Conservation (phyloP, 2,329 filamentous ascomycete species). For the Hortaea werneckii region DNA sequence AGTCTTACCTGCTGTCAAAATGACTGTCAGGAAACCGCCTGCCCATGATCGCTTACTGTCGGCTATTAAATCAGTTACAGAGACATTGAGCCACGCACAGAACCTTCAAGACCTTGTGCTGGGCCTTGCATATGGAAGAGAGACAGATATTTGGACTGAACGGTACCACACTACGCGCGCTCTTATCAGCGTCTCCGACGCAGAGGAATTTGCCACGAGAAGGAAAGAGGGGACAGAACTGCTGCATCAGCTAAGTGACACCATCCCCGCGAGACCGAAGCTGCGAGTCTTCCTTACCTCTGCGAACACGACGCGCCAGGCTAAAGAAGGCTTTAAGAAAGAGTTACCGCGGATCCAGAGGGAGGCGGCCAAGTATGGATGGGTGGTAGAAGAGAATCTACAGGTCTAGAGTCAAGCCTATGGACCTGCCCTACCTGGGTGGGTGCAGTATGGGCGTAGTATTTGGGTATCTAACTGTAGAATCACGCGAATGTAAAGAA, state of each 20-base stretch:
- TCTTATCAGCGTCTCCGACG: slow-evolving; percentile 6
- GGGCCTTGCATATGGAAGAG: slow-evolving; percentile 8
- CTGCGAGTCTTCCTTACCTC: slow-evolving; percentile 2
- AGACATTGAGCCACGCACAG: background rate
- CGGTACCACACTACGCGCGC: slow-evolving; percentile 5
- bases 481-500: background rate
- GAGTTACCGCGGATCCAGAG: slow-evolving; percentile 3
- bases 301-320: slow-evolving; percentile 4
- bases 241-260: slow-evolving; percentile 5
- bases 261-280: slow-evolving; percentile 1
- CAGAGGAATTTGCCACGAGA: slow-evolving; percentile 7
- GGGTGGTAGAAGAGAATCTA: slow-evolving; percentile 7
- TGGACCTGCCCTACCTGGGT: too few relatives aligned
- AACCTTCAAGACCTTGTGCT: slow-evolving; percentile 5
- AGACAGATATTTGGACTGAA: slow-evolving; percentile 9
- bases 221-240: slow-evolving; percentile 9
- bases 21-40: slow-evolving; percentile 9
- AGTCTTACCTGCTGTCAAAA: slow-evolving; percentile 10
- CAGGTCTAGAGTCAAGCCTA: background rate
- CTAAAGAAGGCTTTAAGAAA: slow-evolving; percentile 7
- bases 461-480: too few relatives aligned
- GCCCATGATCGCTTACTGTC: slow-evolving; percentile 10
- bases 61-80: slow-evolving; percentile 6
- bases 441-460: too few relatives aligned
- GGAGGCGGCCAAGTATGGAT: slow-evolving; percentile 14